These are phyloP conservation scores for Suhomyces kilbournensis DNA, from an alignment of 805 yeast genomes.

Conservation along the genomic window DNA sequence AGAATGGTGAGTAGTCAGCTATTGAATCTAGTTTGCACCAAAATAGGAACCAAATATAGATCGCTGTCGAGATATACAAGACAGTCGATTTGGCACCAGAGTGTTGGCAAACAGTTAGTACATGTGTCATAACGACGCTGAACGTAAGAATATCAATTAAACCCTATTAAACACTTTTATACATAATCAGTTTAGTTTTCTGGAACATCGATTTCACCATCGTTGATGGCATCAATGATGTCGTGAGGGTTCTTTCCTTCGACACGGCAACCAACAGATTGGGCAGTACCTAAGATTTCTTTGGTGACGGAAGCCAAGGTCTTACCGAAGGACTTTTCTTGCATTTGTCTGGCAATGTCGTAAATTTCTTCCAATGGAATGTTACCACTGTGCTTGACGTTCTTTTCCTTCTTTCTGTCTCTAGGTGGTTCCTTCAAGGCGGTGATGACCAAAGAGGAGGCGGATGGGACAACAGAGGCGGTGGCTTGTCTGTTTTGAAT, in stretches of 20 bases:
- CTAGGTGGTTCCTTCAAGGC: conserved; percentile 99
- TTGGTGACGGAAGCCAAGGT: conserved; percentile 93
- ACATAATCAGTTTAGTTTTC: conserved; percentile 56
- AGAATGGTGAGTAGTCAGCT: conserved; percentile 16
- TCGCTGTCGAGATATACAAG: not conserved
- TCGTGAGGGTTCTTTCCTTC: conserved; percentile 99
- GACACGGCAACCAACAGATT: conserved; percentile 99
- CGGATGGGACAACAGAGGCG: conserved; percentile 98
- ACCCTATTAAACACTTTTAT: conserved; percentile 40
- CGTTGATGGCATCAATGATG: conserved; percentile 96
- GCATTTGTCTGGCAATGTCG: conserved; percentile 97
- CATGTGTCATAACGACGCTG: not conserved
- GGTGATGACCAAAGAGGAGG: conserved; percentile 97
- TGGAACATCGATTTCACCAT: conserved; percentile 95
- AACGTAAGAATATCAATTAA: conserved; percentile 12
- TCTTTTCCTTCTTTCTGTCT: conserved; percentile 99
- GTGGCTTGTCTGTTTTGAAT: conserved; percentile 99
- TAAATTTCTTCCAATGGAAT: conserved; percentile 93
- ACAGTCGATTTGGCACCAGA: conserved; percentile 15
- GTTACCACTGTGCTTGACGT: conserved; percentile 99
- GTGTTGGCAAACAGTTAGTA: conserved; percentile 15
- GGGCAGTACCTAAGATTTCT: conserved; percentile 99
- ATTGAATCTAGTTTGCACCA: conserved; percentile 17
- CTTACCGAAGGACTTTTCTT: conserved; percentile 97
- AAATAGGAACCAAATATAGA: conserved; percentile 17